Percentiles rank a stretch among this genome's conserved stretches.
Evolutionary conservation across 1,284 basidiomycete genomes (phyloP).

Genomic region (Cryptococcus wingfieldii): DNA sequence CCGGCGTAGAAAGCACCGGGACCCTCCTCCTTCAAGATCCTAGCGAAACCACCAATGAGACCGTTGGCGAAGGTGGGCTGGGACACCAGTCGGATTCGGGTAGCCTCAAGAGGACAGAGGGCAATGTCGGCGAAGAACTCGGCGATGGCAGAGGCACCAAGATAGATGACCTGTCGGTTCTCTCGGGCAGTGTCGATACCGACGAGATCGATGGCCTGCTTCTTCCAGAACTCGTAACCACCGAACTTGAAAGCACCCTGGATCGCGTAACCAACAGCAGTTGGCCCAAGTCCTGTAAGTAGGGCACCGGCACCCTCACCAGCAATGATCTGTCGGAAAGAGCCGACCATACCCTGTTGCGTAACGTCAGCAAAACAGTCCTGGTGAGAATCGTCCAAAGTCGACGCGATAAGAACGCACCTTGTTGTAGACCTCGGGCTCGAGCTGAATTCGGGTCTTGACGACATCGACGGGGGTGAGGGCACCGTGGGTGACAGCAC

Average conservation of each 20-base stretch:
- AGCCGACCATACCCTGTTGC: conserved; percentile 61
- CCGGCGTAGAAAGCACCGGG: conserved; percentile 55
- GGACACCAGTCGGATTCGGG: conserved; percentile 58
- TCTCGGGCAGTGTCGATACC: conserved; percentile 76
- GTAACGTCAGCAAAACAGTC: not conserved
- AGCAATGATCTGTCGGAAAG: conserved; percentile 69
- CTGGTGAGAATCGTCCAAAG: not conserved
- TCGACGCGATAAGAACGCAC: conserved; percentile 33
- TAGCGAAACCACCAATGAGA: conserved; percentile 53
- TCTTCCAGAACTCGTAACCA: conserved; percentile 93
- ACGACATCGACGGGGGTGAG: conserved; percentile 90
- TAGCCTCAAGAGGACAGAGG: conserved; percentile 55
- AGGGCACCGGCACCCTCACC: conserved; percentile 81
- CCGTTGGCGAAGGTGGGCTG: conserved; percentile 55
- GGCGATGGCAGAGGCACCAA: conserved; percentile 85
- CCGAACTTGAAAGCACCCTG: conserved; percentile 98
- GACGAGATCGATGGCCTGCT: conserved; percentile 75
- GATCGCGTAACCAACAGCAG: conserved; percentile 86
- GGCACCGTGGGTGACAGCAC: conserved; percentile 89
- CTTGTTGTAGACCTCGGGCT: conserved; percentile 57
- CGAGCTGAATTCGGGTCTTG: conserved; percentile 96
- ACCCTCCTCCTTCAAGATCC: conserved; percentile 55
- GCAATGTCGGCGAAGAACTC: conserved; percentile 90
- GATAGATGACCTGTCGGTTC: conserved; percentile 92
- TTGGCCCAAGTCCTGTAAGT: conserved; percentile 90